Conservation (phyloP, 345 rosid species). For the Rhodamnia argentea region DNA sequence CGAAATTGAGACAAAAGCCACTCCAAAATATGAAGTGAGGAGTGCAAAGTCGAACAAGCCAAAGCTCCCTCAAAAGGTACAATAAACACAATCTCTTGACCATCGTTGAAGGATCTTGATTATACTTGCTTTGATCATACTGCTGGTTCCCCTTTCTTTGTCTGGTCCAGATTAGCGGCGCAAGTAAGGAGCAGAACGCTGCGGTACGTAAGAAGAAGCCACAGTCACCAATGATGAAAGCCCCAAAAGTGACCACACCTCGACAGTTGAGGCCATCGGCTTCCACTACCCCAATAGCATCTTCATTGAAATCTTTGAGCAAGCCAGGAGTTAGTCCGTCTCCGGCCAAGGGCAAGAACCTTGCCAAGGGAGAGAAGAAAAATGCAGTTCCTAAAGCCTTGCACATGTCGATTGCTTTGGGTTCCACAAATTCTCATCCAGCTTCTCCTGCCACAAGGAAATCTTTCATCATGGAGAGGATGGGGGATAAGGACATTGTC, state of each 20-base stretch:
- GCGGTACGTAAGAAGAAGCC: conserved; percentile 23
- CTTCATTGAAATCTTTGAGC: conserved; percentile 27
- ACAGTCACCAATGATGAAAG: conserved; percentile 5
- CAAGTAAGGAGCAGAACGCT: conserved; percentile 15
- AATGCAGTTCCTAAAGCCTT: conserved; percentile 66
- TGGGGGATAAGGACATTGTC: conserved; percentile 96
- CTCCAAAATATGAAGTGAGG: conserved; percentile 14
- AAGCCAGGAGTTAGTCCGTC: conserved; percentile 26
- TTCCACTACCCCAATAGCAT: conserved; percentile 4
- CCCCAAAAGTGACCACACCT: conserved; percentile 37
- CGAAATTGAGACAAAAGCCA: conserved; percentile 13
- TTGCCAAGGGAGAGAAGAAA: conserved; percentile 25
- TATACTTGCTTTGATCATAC: not conserved
- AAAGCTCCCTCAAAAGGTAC: conserved; percentile 44
- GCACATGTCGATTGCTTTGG: conserved; percentile 53
- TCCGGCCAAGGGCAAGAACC: conserved; percentile 20
- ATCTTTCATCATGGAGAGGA: conserved; percentile 76
- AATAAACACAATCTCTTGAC: not conserved
- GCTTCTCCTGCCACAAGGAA: conserved; percentile 35
- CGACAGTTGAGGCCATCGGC: conserved; percentile 37
- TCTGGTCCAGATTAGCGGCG: conserved; percentile 20
- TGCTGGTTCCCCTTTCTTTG: not conserved
- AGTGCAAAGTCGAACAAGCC: conserved; percentile 16
- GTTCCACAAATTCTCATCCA: conserved; percentile 30
- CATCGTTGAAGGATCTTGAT: not conserved